phyloP scores from a whole-genome alignment of 2,329 filamentous ascomycete genomes.

The Xylaria sp. region DNA sequence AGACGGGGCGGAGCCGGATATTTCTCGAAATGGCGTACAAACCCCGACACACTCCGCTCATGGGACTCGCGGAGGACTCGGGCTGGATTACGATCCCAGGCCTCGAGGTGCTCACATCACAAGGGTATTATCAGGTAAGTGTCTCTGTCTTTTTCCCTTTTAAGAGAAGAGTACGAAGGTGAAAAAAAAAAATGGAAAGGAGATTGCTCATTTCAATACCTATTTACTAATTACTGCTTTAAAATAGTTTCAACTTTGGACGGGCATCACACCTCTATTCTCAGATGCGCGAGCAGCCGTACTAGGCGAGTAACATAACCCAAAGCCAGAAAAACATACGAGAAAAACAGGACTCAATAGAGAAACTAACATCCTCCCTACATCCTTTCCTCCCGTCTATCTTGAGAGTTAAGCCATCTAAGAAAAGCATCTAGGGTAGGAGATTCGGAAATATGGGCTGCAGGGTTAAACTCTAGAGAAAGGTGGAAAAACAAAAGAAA shows the following conservation, averaged over 20 bases:
- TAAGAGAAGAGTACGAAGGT: neutral
- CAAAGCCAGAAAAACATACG: neutral
- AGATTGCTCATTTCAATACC: neutral
- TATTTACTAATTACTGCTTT: conserved; percentile 32
- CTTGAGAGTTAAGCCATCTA: neutral
- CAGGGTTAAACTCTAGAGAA: no score
- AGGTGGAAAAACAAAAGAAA: neutral
- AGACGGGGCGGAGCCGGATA: conserved; percentile 60
- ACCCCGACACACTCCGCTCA: conserved; percentile 82
- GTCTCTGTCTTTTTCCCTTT: neutral
- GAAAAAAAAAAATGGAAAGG: no score
- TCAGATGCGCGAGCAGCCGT: conserved; percentile 72
- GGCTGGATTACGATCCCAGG: conserved; percentile 89
- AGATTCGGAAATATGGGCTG: neutral
- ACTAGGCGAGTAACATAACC: conserved; percentile 52
- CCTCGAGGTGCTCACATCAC: conserved; percentile 86
- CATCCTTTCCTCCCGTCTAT: neutral
- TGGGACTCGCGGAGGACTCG: conserved; percentile 80
- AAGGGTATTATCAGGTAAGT: conserved; percentile 86
- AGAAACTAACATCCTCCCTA: neutral
- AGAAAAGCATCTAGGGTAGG: neutral
- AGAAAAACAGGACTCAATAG: neutral
- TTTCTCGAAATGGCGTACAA: conserved; percentile 98
- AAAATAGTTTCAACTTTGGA: conserved; percentile 81
- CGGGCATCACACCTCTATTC: conserved; percentile 79